Evolutionary conservation across 768 basidiomycete species (phyloP).

Genomic region (Tylopilus subfusipes): DNA sequence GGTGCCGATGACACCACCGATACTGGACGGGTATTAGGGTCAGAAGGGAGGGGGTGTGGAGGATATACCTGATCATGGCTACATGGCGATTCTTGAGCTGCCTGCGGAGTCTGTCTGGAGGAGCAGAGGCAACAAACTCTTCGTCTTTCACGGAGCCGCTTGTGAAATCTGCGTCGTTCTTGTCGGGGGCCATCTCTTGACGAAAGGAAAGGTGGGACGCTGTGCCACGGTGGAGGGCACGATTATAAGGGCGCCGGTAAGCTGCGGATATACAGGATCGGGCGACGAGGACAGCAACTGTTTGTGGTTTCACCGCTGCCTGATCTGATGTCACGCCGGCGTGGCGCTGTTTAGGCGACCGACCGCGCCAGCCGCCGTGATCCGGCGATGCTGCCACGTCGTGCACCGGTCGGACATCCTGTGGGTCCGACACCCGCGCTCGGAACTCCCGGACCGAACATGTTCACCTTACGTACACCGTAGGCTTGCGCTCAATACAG

Average conservation of each 20-base stretch:
- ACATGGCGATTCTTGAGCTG: slow-evolving; percentile 77
- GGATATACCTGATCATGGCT: slow-evolving; percentile 69
- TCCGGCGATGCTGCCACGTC: too few species aligned
- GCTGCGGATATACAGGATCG: too few species aligned
- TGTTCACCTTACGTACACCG: too few species aligned
- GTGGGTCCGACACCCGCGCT: too few species aligned
- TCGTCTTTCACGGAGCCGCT: slow-evolving; percentile 22
- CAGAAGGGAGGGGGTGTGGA: background rate
- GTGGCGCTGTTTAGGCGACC: too few species aligned
- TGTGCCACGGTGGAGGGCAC: background rate
- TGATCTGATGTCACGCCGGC: too few species aligned
- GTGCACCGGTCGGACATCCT: too few species aligned
- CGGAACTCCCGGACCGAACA: too few species aligned
- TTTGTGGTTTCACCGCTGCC: background rate
- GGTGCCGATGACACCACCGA: slow-evolving; percentile 55
- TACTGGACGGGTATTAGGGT: slow-evolving; percentile 35
- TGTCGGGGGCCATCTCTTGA: slow-evolving; percentile 20
- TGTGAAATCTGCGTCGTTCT: slow-evolving; percentile 12
- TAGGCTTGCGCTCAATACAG: too few species aligned
- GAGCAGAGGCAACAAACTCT: slow-evolving; percentile 7
- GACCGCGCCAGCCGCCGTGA: too few species aligned
- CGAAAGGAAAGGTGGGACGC: background rate
- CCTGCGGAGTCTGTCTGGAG: slow-evolving; percentile 38
- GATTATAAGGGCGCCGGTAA: background rate
- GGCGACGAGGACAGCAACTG: too few species aligned